A percentile compares a stretch with the other conserved stretches of the same genome.
Evolutionary conservation across 495 filamentous ascomycete species (phyloP).

Genomic region (Tuber magnatum): DNA sequence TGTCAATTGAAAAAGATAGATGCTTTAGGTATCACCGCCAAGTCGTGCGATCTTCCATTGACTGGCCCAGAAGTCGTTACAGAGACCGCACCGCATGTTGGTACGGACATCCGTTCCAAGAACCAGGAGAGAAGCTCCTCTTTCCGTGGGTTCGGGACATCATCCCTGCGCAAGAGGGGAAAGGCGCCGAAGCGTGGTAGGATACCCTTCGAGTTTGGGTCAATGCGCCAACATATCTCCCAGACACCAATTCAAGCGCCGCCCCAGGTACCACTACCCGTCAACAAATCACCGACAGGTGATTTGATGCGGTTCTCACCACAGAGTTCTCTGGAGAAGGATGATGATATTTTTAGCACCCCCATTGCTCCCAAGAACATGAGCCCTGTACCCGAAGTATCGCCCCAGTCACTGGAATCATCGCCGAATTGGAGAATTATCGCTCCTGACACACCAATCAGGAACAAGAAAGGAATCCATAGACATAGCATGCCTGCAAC

Average conservation of each 20-base stretch:
- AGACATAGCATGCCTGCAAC: constrained; percentile 21
- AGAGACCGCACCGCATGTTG: neutral
- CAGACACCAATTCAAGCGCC: constrained; percentile 28
- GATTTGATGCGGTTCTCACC: constrained; percentile 32
- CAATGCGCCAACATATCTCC: constrained; percentile 23
- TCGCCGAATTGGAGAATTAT: constrained; percentile 37
- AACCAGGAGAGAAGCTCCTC: constrained; percentile 20
- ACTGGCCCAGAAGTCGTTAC: neutral
- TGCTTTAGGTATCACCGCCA: constrained; percentile 34
- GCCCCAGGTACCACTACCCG: constrained; percentile 9
- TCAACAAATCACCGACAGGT: constrained; percentile 6
- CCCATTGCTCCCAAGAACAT: constrained; percentile 13
- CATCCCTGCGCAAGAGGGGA: constrained; percentile 28
- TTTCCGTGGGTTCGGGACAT: constrained; percentile 25
- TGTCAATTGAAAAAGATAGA: constrained; percentile 38
- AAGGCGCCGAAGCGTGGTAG: constrained; percentile 28
- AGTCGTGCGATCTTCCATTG: constrained; percentile 36
- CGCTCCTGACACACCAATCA: constrained; percentile 34
- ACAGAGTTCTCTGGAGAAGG: constrained; percentile 23
- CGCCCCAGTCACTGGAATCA: constrained; percentile 18
- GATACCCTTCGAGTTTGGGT: constrained; percentile 23
- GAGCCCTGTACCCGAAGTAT: constrained; percentile 25
- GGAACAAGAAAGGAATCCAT: constrained; percentile 6
- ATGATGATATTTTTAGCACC: constrained; percentile 15
- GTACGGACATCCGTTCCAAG: neutral